Conservation (phyloP, 2,329 filamentous ascomycete species). For the Phialophora verrucosa region DNA sequence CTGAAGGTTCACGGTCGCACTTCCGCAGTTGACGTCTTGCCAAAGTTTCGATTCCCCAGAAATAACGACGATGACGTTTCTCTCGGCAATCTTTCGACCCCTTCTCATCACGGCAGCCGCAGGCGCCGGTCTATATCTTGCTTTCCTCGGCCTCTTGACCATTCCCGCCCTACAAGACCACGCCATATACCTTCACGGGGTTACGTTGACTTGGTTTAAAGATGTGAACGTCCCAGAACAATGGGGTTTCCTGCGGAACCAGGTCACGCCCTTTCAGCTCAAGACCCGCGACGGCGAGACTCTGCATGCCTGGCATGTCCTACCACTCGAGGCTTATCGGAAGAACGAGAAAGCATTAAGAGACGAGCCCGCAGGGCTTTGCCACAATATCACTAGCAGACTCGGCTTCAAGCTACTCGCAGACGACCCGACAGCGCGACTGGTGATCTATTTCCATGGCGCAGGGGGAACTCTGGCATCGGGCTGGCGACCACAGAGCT, state of each 20-base stretch:
- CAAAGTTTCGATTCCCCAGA: background rate
- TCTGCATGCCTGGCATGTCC: conserved; percentile 58
- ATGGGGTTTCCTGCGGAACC: conserved; percentile 57
- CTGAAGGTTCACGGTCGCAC: background rate
- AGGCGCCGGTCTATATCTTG: conserved; percentile 48
- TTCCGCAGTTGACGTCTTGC: background rate
- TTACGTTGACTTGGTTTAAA: conserved; percentile 62
- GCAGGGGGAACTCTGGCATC: conserved; percentile 63
- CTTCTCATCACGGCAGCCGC: conserved; percentile 12
- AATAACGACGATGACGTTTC: conserved; percentile 13
- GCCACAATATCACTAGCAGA: conserved; percentile 46
- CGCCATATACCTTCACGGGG: conserved; percentile 61
- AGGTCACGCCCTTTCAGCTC: conserved; percentile 57
- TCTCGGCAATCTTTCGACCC: conserved; percentile 19
- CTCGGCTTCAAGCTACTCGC: conserved; percentile 53
- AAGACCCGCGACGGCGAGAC: conserved; percentile 42
- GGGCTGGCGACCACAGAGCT: conserved; percentile 61
- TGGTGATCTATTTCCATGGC: conserved; percentile 62
- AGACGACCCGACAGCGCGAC: conserved; percentile 52
- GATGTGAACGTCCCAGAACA: conserved; percentile 56
- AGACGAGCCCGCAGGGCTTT: conserved; percentile 47
- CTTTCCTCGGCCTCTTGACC: conserved; percentile 55
- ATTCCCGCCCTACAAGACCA: conserved; percentile 58
- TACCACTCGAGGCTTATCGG: conserved; percentile 55
- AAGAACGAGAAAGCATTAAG: conserved; percentile 50